These are phyloP conservation scores for Botryobasidium botryosum DNA, from an alignment of 768 basidiomycete genomes.

Conservation along the genomic window DNA sequence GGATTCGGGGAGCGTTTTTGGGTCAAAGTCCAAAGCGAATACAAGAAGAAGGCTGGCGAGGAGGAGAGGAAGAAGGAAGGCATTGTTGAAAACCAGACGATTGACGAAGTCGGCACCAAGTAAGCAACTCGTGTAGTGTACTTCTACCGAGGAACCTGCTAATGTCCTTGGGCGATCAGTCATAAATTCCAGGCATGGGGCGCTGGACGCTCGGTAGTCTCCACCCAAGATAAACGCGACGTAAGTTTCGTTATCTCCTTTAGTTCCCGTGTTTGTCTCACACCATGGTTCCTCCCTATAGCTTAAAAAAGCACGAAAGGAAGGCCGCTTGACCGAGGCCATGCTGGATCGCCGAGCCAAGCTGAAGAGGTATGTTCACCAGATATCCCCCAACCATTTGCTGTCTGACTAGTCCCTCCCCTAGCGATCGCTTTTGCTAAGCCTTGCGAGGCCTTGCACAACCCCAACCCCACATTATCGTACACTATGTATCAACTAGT, in stretches of 20 bases:
- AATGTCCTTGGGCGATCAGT: constrained; percentile 22
- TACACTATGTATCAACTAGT: too few relatives aligned
- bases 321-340: constrained; percentile 66
- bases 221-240: constrained; percentile 53
- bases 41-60: constrained; percentile 66
- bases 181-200: constrained; percentile 72
- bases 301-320: constrained; percentile 64
- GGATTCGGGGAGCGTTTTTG: constrained; percentile 77
- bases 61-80: constrained; percentile 53
- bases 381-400: background rate
- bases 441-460: too few relatives aligned
- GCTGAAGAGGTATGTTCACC: constrained; percentile 47
- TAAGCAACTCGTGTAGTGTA: constrained; percentile 24
- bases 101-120: constrained; percentile 65
- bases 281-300: constrained; percentile 17
- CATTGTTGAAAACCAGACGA: constrained; percentile 30
- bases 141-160: background rate
- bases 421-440: constrained; percentile 12
- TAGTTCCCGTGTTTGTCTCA: background rate
- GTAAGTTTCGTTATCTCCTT: constrained; percentile 23
- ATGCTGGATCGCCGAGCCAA: constrained; percentile 66
- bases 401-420: background rate
- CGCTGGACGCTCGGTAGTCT: constrained; percentile 54
- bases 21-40: constrained; percentile 80
- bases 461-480: too few relatives aligned